phyloP scores from a whole-genome alignment of 1,284 basidiomycete genomes.

The Microbotryum saponariae region DNA sequence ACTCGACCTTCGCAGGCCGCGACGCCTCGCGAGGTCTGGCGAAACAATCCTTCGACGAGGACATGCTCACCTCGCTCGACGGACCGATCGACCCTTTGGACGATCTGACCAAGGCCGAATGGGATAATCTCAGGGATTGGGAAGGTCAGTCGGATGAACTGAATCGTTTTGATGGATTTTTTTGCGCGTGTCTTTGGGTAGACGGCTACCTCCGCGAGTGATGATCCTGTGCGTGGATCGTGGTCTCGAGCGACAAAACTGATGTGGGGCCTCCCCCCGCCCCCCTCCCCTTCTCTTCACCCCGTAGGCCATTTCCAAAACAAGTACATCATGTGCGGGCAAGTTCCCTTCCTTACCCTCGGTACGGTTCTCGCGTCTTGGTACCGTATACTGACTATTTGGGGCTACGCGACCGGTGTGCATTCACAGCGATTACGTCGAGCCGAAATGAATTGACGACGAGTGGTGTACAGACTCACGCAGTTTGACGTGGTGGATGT shows the following conservation, averaged over 20 bases:
- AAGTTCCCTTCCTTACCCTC: too few relatives aligned
- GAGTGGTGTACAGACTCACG: too few relatives aligned
- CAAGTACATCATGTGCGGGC: conserved; percentile 31
- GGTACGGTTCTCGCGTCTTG: too few relatives aligned
- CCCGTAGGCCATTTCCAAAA: conserved; percentile 18
- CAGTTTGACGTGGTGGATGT: too few relatives aligned
- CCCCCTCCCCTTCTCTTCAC: not conserved
- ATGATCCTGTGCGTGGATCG: too few relatives aligned
- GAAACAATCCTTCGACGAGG: conserved; percentile 35
- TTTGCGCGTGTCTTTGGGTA: too few relatives aligned
- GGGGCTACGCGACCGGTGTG: too few relatives aligned
- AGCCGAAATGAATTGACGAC: not conserved
- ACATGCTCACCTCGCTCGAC: conserved; percentile 36
- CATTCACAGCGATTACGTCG: conserved; percentile 7
- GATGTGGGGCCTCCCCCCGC: not conserved
- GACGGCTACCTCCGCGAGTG: too few relatives aligned
- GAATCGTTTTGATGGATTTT: too few relatives aligned
- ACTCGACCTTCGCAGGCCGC: conserved; percentile 35
- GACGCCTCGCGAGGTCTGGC: conserved; percentile 38
- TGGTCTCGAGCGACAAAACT: not conserved
- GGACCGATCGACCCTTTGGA: conserved; percentile 34
- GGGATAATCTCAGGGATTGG: conserved; percentile 36
- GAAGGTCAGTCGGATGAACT: conserved; percentile 10
- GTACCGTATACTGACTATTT: too few relatives aligned
- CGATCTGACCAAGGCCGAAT: conserved; percentile 33